Evolutionary conservation across 2,329 filamentous ascomycete species (phyloP).

Genomic region (Orbilia ellipsospora): DNA sequence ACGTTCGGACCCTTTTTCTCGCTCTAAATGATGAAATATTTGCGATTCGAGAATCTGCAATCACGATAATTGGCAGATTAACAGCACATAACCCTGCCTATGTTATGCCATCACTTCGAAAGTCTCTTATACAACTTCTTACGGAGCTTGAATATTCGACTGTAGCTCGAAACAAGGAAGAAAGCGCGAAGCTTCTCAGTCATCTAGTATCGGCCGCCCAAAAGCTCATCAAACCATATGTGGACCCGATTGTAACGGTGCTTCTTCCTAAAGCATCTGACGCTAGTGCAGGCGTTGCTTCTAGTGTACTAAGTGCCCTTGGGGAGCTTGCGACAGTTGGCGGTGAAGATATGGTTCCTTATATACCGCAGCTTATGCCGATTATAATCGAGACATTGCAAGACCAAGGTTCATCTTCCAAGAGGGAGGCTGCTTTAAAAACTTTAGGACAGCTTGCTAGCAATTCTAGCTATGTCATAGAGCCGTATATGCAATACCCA

Average conservation of each 20-base stretch:
- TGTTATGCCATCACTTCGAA: constrained; percentile 93
- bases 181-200: constrained; percentile 91
- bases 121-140: constrained; percentile 93
- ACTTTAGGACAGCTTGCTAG: constrained; percentile 92
- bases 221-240: constrained; percentile 92
- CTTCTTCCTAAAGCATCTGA: constrained; percentile 93
- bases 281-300: constrained; percentile 84
- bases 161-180: constrained; percentile 92
- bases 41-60: constrained; percentile 89
- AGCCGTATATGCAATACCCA: constrained; percentile 94
- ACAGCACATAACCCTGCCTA: constrained; percentile 94
- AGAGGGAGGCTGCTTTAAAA: constrained; percentile 89
- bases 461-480: constrained; percentile 97
- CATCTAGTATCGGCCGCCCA: constrained; percentile 93
- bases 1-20: constrained; percentile 93
- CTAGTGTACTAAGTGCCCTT: constrained; percentile 93
- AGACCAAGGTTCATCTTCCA: constrained; percentile 88
- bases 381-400: constrained; percentile 94
- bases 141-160: constrained; percentile 97
- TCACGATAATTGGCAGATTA: constrained; percentile 93
- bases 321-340: constrained; percentile 94
- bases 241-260: constrained; percentile 94
- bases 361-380: constrained; percentile 92
- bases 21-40: constrained; percentile 96
- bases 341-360: constrained; percentile 90